These are phyloP conservation scores for Boletus sp. DNA, from an alignment of 1,284 basidiomycete genomes.

Conservation along the genomic window DNA sequence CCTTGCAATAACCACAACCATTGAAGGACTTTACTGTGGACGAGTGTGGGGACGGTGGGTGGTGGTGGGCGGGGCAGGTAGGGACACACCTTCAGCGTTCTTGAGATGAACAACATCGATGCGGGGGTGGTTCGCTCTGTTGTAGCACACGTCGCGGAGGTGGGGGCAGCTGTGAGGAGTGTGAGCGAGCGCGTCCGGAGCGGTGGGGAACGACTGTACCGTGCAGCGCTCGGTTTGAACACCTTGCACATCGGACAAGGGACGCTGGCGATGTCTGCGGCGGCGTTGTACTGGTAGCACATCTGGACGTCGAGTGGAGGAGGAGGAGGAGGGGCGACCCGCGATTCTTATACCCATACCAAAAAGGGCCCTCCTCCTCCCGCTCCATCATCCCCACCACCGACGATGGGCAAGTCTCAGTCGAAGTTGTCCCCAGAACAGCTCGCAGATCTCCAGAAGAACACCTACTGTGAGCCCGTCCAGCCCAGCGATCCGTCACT, in stretches of 20 bases:
- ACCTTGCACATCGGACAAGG: conserved; percentile 84
- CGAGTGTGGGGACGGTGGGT: conserved; percentile 13
- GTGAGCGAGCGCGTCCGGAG: conserved; percentile 10
- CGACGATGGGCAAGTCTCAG: conserved; percentile 92
- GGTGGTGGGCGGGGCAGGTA: conserved; percentile 11
- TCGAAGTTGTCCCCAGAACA: conserved; percentile 96
- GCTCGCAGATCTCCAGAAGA: conserved; percentile 95
- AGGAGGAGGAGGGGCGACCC: conserved; percentile 33
- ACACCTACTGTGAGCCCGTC: conserved; percentile 88
- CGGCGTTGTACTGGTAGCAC: conserved; percentile 72
- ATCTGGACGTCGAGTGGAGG: conserved; percentile 45
- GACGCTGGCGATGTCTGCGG: conserved; percentile 60
- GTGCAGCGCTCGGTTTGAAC: conserved; percentile 61
- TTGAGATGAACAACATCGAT: conserved; percentile 75
- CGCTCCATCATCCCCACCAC: conserved; percentile 16
- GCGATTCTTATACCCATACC: conserved; percentile 39
- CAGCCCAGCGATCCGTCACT: conserved; percentile 9
- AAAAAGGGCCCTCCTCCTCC: conserved; percentile 38
- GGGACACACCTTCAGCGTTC: conserved; percentile 75
- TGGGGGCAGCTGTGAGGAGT: conserved; percentile 65
- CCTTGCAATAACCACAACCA: conserved; percentile 86
- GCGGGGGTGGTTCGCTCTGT: conserved; percentile 69
- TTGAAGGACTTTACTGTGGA: conserved; percentile 74
- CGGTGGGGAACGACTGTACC: conserved; percentile 43
- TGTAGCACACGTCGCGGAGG: conserved; percentile 70